A percentile compares a stretch with the other conserved stretches of the same genome.
Conservation (phyloP, 768 basidiomycete genomes). For the Lentinus tigrinus region DNA sequence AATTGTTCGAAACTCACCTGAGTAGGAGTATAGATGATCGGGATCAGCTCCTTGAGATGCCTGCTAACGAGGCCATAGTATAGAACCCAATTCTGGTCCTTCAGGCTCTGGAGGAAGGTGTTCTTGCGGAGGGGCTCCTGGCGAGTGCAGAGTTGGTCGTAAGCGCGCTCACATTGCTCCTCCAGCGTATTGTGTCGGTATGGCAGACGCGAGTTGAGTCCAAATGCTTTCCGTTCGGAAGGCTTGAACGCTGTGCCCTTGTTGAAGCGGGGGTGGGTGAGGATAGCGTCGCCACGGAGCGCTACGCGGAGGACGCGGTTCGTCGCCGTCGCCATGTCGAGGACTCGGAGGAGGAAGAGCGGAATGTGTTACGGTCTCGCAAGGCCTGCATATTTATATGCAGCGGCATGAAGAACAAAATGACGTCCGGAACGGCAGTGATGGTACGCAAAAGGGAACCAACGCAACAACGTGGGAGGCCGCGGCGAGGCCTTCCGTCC, state of each 20-base stretch:
- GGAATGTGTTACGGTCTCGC: not conserved
- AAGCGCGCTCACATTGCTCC: conserved; percentile 74
- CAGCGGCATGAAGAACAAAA: not conserved
- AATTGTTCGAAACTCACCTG: conserved; percentile 43
- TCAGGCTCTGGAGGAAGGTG: conserved; percentile 71
- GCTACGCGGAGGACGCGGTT: conserved; percentile 41
- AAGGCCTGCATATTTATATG: conserved; percentile 8
- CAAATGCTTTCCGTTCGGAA: conserved; percentile 69
- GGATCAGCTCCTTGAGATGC: conserved; percentile 50
- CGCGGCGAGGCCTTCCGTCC: not conserved
- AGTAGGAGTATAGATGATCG: conserved; percentile 83
- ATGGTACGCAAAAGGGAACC: not conserved
- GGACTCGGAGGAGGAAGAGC: not conserved
- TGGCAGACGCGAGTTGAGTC: conserved; percentile 42
- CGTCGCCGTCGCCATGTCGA: conserved; percentile 20
- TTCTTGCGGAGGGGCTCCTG: conserved; percentile 58
- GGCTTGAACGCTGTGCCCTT: conserved; percentile 78
- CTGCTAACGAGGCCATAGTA: conserved; percentile 61
- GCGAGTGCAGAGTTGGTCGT: conserved; percentile 50
- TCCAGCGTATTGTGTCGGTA: conserved; percentile 53
- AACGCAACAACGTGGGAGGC: not conserved
- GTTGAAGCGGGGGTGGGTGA: conserved; percentile 68
- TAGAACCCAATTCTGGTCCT: conserved; percentile 79
- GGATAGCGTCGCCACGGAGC: conserved; percentile 59
- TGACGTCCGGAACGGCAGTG: conserved; percentile 3